Evolutionary conservation across 345 rosid genomes (phyloP), one percentile per base, ranked within the genome.

Genomic region (Eucalyptus victrix): DNA sequence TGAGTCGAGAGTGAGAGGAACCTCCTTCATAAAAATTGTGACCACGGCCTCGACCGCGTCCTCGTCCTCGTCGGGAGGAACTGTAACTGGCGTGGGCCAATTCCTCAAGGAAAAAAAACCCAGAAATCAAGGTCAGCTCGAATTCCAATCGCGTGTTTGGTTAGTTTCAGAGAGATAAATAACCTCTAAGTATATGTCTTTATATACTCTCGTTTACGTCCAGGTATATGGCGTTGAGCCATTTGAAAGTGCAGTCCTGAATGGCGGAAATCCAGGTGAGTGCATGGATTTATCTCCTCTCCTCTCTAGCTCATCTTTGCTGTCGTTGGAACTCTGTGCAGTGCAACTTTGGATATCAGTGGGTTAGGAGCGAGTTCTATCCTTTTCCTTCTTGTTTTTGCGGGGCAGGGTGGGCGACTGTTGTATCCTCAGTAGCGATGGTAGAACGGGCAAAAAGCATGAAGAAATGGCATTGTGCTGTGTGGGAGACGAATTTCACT

Each of bases 51-150:
- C n/a, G n/a, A n/a, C n/a, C n/a, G n/a, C n/a, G n/a, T n/a, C n/a
- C n/a, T n/a, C n/a, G n/a, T n/a, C n/a, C n/a, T n/a, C n/a, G n/a
- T n/a, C 37, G 19, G 94, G 93, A 40, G 96, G 96, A 26, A 94
- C 94, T 2, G 88, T 94, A 86, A 92, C 87, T n/a, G 98, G 96
- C 42, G 91, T 89, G 9, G 99, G 99, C 49, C 92, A 86, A 90
- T 97, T 91, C 44, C 96, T 95, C 17, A 97, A 95, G 91, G 96
- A 94, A 92, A 92, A 53, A 92, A 89, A 95, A 95, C 34, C 90
- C 95, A 21, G 91, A 93, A 24, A 90, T 95, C 49, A 93, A 95
- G 97, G 96, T 97, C 72, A 11, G 86, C 5, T 76, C 24, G 81
- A 40, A 40, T 45, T 47, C 72, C 34, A 40, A 18, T 34, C 30